Evolutionary conservation across 2,329 filamentous ascomycete species (phyloP).

Genomic region (Coniochaeta hoffmannii): DNA sequence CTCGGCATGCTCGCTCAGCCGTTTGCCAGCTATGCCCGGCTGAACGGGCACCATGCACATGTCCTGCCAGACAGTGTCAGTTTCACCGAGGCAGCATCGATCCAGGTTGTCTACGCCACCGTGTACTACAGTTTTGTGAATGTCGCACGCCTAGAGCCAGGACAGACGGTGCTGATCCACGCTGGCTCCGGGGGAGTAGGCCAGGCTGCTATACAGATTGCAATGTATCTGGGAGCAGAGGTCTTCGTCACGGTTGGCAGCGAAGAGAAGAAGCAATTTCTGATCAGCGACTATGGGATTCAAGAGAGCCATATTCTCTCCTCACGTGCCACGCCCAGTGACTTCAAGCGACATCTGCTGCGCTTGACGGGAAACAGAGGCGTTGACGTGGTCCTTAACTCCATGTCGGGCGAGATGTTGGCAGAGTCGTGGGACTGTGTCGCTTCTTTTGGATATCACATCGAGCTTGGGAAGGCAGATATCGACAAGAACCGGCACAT

Average conservation of each 20-base stretch:
- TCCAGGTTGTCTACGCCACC: slow-evolving; percentile 27
- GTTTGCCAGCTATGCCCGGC: slow-evolving; percentile 10
- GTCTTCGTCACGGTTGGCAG: slow-evolving; percentile 20
- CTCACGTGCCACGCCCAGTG: slow-evolving; percentile 6
- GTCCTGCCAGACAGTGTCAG: slow-evolving; percentile 24
- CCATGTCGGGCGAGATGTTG: slow-evolving; percentile 30
- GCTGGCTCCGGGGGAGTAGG: slow-evolving; percentile 23
- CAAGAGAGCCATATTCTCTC: slow-evolving; percentile 13
- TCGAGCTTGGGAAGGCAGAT: slow-evolving; percentile 39
- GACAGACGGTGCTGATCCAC: slow-evolving; percentile 19
- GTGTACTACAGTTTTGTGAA: slow-evolving; percentile 24
- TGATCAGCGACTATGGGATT: slow-evolving; percentile 24
- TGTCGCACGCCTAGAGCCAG: slow-evolving; percentile 13
- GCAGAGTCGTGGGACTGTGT: slow-evolving; percentile 36
- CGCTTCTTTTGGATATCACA: slow-evolving; percentile 33
- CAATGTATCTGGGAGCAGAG: slow-evolving; percentile 9
- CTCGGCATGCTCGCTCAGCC: slow-evolving; percentile 9
- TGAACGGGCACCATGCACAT: slow-evolving; percentile 13
- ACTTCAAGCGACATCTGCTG: slow-evolving; percentile 8
- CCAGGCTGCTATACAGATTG: slow-evolving; percentile 13
- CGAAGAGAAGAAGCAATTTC: slow-evolving; percentile 25
- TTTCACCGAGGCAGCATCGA: slow-evolving; percentile 26
- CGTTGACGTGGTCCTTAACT: slow-evolving; percentile 29
- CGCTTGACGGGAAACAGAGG: slow-evolving; percentile 9
- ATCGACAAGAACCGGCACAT: slow-evolving; percentile 30